phyloP scores from a whole-genome alignment of 768 basidiomycete species.

The Scleroderma bovista region DNA sequence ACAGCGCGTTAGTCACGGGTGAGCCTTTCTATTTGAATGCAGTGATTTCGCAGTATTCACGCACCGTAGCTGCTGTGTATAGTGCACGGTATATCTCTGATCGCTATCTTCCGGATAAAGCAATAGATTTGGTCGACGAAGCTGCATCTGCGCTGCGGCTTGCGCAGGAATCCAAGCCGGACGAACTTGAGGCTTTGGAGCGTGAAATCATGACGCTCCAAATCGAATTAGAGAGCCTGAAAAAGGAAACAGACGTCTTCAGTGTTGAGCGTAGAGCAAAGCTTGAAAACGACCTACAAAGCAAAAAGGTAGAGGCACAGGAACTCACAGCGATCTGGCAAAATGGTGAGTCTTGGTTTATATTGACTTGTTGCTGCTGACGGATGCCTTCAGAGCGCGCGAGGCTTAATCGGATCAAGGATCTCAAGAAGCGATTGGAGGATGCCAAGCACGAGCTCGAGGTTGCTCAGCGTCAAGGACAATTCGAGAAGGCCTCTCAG shows the following conservation, averaged over 20 bases:
- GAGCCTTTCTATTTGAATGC: conserved; percentile 9
- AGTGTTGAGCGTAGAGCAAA: conserved; percentile 66
- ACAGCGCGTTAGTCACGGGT: conserved; percentile 84
- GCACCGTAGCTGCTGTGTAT: conserved; percentile 67
- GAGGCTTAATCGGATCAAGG: conserved; percentile 63
- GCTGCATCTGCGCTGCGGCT: conserved; percentile 83
- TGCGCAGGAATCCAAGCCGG: conserved; percentile 85
- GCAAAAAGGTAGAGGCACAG: conserved; percentile 59
- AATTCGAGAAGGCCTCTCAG: conserved; percentile 78
- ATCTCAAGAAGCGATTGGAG: conserved; percentile 69
- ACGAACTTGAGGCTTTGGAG: conserved; percentile 76
- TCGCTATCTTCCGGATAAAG: conserved; percentile 86
- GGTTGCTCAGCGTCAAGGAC: conserved; percentile 84
- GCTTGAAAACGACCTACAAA: conserved; percentile 58
- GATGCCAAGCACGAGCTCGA: conserved; percentile 83
- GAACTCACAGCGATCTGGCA: conserved; percentile 66
- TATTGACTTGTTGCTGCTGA: neutral
- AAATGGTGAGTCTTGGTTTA: conserved; percentile 41
- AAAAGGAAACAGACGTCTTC: conserved; percentile 83
- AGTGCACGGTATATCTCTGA: conserved; percentile 82
- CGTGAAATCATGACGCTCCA: conserved; percentile 81
- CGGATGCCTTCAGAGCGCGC: conserved; percentile 48
- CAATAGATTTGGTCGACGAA: conserved; percentile 90
- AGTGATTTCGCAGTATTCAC: neutral
- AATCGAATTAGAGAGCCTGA: conserved; percentile 85